These are phyloP conservation scores for Penicillium sp. DNA, from an alignment of 2,329 filamentous ascomycete species.

Conservation along the genomic window DNA sequence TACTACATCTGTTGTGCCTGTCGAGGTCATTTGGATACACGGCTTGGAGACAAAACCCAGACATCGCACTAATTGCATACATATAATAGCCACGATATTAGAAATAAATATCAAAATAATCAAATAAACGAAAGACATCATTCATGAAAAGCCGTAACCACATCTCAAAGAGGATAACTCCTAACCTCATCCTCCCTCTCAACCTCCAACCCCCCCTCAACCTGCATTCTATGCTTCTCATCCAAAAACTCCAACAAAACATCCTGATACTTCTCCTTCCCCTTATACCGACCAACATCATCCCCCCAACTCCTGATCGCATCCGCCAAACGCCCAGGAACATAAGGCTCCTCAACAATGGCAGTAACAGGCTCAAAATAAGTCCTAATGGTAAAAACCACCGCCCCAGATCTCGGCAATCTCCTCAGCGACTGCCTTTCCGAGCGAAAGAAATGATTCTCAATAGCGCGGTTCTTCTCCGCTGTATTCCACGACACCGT, in stretches of 20 bases:
- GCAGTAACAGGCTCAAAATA: constrained; percentile 72
- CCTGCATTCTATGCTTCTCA: constrained; percentile 68
- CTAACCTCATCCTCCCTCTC: constrained; percentile 58
- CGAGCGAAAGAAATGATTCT: constrained; percentile 73
- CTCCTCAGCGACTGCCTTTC: constrained; percentile 69
- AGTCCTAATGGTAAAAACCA: constrained; percentile 74
- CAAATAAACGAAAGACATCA: not conserved
- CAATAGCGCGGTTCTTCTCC: constrained; percentile 68
- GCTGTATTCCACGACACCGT: constrained; percentile 71
- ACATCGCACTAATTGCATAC: not conserved
- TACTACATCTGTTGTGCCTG: not conserved
- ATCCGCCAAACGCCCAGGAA: constrained; percentile 73
- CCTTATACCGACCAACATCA: constrained; percentile 75
- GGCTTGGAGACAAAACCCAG: too few relatives aligned
- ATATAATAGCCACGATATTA: not conserved
- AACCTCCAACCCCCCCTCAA: constrained; percentile 63
- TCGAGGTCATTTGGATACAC: not conserved
- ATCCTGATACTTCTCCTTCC: constrained; percentile 68
- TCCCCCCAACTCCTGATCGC: constrained; percentile 78
- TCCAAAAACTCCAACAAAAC: constrained; percentile 76
- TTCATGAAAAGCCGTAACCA: not conserved
- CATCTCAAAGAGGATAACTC: constrained; percentile 57
- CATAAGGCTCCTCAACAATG: constrained; percentile 68
- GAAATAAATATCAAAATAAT: not conserved
- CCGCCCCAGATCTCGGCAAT: constrained; percentile 55